Evolutionary conservation across 1,284 basidiomycete genomes (phyloP).

Genomic region (Ceratobasidium sp.): DNA sequence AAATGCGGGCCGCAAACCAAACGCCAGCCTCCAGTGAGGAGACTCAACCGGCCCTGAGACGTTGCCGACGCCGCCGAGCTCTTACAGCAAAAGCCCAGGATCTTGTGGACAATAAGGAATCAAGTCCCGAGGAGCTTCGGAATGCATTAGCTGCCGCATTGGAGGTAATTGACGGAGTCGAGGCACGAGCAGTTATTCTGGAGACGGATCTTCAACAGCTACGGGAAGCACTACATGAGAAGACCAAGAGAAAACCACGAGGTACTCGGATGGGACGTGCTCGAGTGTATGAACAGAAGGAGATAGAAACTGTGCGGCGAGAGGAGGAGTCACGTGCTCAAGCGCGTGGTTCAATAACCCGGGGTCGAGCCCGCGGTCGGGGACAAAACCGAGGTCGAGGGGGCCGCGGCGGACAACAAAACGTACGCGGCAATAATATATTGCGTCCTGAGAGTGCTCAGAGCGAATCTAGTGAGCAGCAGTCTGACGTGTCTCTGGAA

Average conservation of each 20-base stretch:
- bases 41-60: background rate
- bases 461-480: background rate
- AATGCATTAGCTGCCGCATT: background rate
- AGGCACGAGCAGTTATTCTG: background rate
- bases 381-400: background rate
- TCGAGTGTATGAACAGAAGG: constrained; percentile 1
- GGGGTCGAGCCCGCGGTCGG: background rate
- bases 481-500: background rate
- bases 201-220: background rate
- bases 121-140: background rate
- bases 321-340: constrained; percentile 18
- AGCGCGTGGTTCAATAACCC: background rate
- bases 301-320: background rate
- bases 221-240: background rate
- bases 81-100: background rate
- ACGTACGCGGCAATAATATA: background rate
- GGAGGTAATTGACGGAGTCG: background rate
- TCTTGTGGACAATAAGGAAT: background rate
- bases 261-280: background rate
- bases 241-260: background rate
- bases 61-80: background rate
- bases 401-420: background rate
- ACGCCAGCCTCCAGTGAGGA: background rate
- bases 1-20: background rate
- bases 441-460: background rate